Base-by-base conservation (phyloP, 345 rosid species). In the Moricandia arvensis region DNA sequence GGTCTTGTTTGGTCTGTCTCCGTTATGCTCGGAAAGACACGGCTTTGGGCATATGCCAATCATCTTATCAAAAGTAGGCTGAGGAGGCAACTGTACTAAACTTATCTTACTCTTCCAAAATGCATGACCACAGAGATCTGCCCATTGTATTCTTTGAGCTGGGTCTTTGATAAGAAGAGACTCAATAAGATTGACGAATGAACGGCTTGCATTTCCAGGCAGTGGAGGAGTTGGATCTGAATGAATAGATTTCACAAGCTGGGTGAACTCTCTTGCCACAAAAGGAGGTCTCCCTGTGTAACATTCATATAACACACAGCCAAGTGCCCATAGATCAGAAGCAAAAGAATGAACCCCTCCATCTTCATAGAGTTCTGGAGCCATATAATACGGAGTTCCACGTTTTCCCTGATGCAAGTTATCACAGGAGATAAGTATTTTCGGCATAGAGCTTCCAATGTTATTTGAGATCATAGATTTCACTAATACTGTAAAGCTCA, bases 331-430 rank as follows among this genome's bases (percentile, higher is more conserved):
- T 21, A 95, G 81, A 81, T 95, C 99, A 76, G 98, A 95, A 68
- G 99, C 98, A 86, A 85, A 95, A 24, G 99, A 95, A 85, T 89
- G 99, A 62, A 90, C 88, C 30, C 98, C 97, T 72, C 97, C 98
- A 24, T 95, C 98, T 82, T 95, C 99, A 81, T 88, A 95, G 18
- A 95, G 87, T 77, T 95, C 98, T 68, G 99, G 99, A 80, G 99
- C 99, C 99, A 95, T 95, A 74, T 95, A 95, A 78, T 87, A 86
- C 3, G 99, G 99, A 13, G 99, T 90, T 62, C 99, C 99, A 16
- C 99, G 93, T 87, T 92, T 95, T 69, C 96, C 94, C 86, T 87
- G 97, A 15, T 85, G 87, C 80, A 89, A 75, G 88, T 88, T 24
- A 16, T 43, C 82, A 31, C 74, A 61, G 43, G 24, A 73, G 66